Percentiles rank a stretch among this genome's conserved stretches.
phyloP scores from a whole-genome alignment of 2,329 filamentous ascomycete species.

The Bipolaris zeicola region DNA sequence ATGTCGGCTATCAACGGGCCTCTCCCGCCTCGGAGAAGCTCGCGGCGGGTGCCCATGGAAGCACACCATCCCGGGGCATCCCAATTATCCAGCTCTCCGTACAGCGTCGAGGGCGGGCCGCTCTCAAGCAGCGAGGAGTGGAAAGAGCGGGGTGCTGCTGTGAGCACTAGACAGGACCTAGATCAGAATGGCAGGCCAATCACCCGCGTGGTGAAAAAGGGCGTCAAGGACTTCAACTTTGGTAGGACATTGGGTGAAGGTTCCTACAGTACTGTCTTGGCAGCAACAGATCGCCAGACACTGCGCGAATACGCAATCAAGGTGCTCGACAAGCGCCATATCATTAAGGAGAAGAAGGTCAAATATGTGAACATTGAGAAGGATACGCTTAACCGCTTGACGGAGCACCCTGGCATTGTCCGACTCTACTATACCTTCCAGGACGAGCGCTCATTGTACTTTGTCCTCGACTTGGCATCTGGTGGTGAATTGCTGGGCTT shows the following conservation, averaged over 20 bases:
- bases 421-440: constrained; percentile 98
- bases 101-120: constrained; percentile 63
- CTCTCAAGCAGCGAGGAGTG: constrained; percentile 82
- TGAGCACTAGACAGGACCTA: constrained; percentile 78
- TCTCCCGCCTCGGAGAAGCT: constrained; percentile 76
- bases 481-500: constrained; percentile 91
- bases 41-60: constrained; percentile 69
- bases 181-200: constrained; percentile 84
- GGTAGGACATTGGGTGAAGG: constrained; percentile 90
- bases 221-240: constrained; percentile 95
- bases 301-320: constrained; percentile 98
- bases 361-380: constrained; percentile 99
- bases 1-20: constrained; percentile 64
- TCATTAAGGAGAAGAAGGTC: constrained; percentile 99
- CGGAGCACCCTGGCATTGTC: constrained; percentile 94
- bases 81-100: constrained; percentile 49
- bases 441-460: constrained; percentile 94
- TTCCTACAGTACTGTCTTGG: constrained; percentile 94
- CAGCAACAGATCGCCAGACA: constrained; percentile 91
- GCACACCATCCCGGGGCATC: constrained; percentile 23
- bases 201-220: constrained; percentile 88
- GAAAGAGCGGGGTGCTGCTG: constrained; percentile 93
- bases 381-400: constrained; percentile 93
- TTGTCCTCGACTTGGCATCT: constrained; percentile 90
- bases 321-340: constrained; percentile 96